Conservation (phyloP, 2,329 filamentous ascomycete species). For the Cladobotryum mycophilum region DNA sequence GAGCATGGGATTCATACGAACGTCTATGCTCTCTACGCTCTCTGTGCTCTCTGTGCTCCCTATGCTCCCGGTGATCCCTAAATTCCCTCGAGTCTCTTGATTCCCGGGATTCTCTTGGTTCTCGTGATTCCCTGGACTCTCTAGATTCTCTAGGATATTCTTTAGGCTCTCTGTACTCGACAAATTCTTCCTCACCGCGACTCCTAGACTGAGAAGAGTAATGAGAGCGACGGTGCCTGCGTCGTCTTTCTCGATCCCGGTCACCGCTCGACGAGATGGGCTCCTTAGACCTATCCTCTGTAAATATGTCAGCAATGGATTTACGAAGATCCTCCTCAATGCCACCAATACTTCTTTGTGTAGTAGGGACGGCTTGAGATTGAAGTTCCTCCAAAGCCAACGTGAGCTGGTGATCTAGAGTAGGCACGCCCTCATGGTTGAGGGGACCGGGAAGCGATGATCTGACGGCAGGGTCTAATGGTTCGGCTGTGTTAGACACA, state of each 20-base stretch:
- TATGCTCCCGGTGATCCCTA: constrained; percentile 17
- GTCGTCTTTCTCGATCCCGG: constrained; percentile 34
- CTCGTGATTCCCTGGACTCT: background rate
- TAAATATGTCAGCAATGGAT: constrained; percentile 50
- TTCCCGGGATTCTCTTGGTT: background rate
- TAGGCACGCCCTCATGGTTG: constrained; percentile 21
- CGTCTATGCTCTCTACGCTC: constrained; percentile 21
- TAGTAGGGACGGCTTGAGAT: constrained; percentile 27
- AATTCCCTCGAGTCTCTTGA: background rate
- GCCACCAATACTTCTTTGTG: constrained; percentile 26
- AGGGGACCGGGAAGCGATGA: constrained; percentile 20
- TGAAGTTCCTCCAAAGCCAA: constrained; percentile 21
- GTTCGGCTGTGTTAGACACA: constrained; percentile 45
- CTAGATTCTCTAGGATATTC: background rate
- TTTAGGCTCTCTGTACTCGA: constrained; percentile 18
- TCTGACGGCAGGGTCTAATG: constrained; percentile 36
- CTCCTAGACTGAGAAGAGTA: constrained; percentile 27
- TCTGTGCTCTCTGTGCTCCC: background rate
- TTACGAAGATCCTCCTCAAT: constrained; percentile 29
- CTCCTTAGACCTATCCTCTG: constrained; percentile 44
- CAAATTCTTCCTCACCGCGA: constrained; percentile 26
- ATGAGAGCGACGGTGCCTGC: constrained; percentile 36
- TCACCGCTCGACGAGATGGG: constrained; percentile 30
- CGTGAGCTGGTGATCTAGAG: constrained; percentile 21
- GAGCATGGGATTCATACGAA: constrained; percentile 19